Percentiles rank a stretch among this genome's conserved stretches.
Conservation (phyloP, 768 basidiomycete species). For the Symmetrospora coprosmae region DNA sequence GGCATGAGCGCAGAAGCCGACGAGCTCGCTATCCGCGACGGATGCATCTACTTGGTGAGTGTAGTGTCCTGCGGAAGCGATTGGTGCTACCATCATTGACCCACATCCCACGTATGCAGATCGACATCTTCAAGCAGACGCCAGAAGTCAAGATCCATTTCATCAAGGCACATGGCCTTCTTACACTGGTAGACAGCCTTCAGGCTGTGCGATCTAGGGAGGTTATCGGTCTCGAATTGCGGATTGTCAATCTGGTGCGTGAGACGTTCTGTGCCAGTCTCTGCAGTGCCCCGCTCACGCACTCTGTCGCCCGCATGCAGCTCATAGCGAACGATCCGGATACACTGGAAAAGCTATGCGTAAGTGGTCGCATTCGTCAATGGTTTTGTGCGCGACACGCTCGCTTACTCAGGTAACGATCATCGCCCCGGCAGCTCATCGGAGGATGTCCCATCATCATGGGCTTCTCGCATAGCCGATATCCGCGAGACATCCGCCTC, state of each 20-base stretch:
- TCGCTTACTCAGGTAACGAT: too few relatives aligned
- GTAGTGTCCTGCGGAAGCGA: too few relatives aligned
- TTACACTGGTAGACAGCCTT: slow-evolving; percentile 82
- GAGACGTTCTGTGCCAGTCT: slow-evolving; percentile 27
- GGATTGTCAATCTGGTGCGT: slow-evolving; percentile 70
- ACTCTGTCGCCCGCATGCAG: slow-evolving; percentile 32
- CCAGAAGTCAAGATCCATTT: slow-evolving; percentile 79
- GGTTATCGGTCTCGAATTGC: slow-evolving; percentile 66
- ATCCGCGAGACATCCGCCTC: slow-evolving; percentile 78
- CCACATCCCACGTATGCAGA: too few relatives aligned
- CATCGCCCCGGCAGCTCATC: slow-evolving; percentile 29
- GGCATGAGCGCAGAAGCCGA: slow-evolving; percentile 68
- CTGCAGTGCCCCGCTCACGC: not conserved
- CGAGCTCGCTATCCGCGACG: slow-evolving; percentile 58
- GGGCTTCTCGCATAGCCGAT: slow-evolving; percentile 88
- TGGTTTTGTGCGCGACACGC: not conserved
- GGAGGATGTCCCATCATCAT: slow-evolving; percentile 91
- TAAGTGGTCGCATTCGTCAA: slow-evolving; percentile 51
- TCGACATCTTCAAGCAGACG: slow-evolving; percentile 52
- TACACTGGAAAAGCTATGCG: slow-evolving; percentile 84
- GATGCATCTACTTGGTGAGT: slow-evolving; percentile 72
- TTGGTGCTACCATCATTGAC: too few relatives aligned
- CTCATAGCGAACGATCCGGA: slow-evolving; percentile 55
- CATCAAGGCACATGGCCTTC: slow-evolving; percentile 83
- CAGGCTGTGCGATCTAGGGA: slow-evolving; percentile 76